Base-by-base conservation (phyloP, 805 yeast genomes). In the Pichia manshurica region DNA sequence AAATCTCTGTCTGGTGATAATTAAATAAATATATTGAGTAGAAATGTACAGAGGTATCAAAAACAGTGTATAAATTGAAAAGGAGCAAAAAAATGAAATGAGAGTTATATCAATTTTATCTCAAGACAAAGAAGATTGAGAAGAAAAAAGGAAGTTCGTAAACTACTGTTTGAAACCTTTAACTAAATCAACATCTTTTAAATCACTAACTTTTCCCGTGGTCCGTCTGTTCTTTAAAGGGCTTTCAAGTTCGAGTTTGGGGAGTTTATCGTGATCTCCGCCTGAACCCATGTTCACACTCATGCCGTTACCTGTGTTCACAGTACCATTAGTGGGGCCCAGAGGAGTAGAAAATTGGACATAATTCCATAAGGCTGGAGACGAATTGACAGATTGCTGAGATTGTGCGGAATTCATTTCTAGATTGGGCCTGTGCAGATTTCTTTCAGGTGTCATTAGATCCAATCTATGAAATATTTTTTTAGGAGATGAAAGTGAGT, bases 291-390 rank as follows among this genome's bases (percentile, higher is more conserved):
- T 16, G 20, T 36, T 36, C 20, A 15, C 42, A 38, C 17, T 22
- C 28, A n/a, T 10, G 6, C 32, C 44, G 23, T 42, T 44, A 6
- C 38, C 46, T 28, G 37, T 28, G 21, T 33, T 41, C 12, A 39
- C 37, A 23, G 25, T 42, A 15, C 36, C 44, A 33, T 28, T 50
- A n/a, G 47, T 40, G 7, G 52, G 63, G 9, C 63, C 68, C 35
- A 64, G 41, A 2, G 70, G 68, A 1, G 69, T 65, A 12, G 72
- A 68, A 43, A 90, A 81, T 58, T 89, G 96, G 59, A 90, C 87
- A 67, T 87, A 82, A 61, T 85, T 87, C 97, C 96, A 87, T 50
- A 90, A 78, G 16, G 96, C 96, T 1, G 98, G 98, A 1, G 96
- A 87, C 28, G 84, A 78, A 42, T 69, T 74, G 6, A 60, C 68